phyloP scores from a whole-genome alignment of 495 filamentous ascomycete species.

The Penicillium subrubescens region DNA sequence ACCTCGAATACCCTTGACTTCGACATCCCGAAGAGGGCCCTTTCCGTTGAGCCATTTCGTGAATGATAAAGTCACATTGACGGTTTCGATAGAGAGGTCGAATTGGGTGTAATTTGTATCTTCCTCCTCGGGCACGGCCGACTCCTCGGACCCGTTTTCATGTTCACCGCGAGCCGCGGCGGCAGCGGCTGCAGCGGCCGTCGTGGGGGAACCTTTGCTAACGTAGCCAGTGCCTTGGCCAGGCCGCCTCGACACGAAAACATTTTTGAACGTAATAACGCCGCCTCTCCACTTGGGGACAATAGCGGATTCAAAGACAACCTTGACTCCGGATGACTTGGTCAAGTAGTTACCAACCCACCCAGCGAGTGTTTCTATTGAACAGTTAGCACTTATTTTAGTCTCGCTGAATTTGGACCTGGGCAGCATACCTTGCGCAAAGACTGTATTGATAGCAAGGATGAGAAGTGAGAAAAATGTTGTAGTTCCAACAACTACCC shows the following conservation, averaged over 20 bases:
- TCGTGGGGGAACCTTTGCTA: constrained; percentile 87
- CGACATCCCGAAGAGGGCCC: constrained; percentile 86
- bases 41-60: constrained; percentile 98
- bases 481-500: constrained; percentile 92
- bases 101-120: constrained; percentile 98
- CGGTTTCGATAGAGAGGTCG: constrained; percentile 89
- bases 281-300: constrained; percentile 93
- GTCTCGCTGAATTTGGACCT: not conserved
- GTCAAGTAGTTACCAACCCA: constrained; percentile 97
- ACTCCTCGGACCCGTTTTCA: constrained; percentile 20
- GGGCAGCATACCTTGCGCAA: constrained; percentile 75
- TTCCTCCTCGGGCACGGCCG: constrained; percentile 58
- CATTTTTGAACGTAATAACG: constrained; percentile 94
- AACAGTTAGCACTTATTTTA: constrained; percentile 19
- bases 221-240: constrained; percentile 77
- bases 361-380: constrained; percentile 81
- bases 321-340: constrained; percentile 89
- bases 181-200: constrained; percentile 83
- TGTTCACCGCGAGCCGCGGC: constrained; percentile 59
- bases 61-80: constrained; percentile 97
- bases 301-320: constrained; percentile 97
- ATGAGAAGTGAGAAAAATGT: constrained; percentile 95
- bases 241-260: constrained; percentile 90
- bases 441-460: constrained; percentile 88
- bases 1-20: constrained; percentile 94